A percentile compares a stretch with the other conserved stretches of the same genome.
Evolutionary conservation across 495 filamentous ascomycete species (phyloP).

Genomic region (Aspergillus baeticus): DNA sequence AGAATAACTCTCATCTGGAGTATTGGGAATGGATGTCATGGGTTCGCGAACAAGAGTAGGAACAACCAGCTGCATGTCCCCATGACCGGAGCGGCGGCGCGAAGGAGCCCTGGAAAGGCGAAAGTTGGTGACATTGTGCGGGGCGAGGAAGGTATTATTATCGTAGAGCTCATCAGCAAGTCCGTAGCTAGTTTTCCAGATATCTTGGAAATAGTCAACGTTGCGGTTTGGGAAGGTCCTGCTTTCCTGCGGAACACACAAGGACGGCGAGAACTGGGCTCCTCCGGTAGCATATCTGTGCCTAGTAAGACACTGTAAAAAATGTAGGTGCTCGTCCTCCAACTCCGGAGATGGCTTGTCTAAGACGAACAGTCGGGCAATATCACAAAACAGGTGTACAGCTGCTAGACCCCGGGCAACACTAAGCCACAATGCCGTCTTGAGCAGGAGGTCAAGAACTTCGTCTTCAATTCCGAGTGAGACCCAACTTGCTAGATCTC

Average conservation of each 20-base stretch:
- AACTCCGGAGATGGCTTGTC: not conserved
- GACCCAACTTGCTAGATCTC: conserved; percentile 18
- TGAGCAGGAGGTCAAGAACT: conserved; percentile 19
- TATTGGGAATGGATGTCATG: not conserved
- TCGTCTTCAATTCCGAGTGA: not conserved
- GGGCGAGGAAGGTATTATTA: conserved; percentile 4
- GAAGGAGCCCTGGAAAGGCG: not conserved
- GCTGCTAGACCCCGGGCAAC: conserved; percentile 26
- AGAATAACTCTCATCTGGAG: not conserved
- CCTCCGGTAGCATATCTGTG: conserved; percentile 12
- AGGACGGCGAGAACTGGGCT: conserved; percentile 2
- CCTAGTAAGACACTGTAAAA: conserved; percentile 20
- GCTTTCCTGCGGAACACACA: conserved; percentile 8
- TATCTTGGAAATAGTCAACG: conserved; percentile 21
- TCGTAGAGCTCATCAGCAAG: conserved; percentile 9
- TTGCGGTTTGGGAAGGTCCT: conserved; percentile 3
- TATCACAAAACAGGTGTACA: conserved; percentile 30
- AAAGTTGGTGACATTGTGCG: conserved; percentile 4
- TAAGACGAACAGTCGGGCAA: conserved; percentile 18
- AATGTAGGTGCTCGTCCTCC: conserved; percentile 4
- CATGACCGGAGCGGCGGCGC: conserved; percentile 4
- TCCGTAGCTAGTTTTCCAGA: conserved; percentile 14
- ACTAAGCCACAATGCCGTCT: conserved; percentile 25
- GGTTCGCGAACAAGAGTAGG: not conserved
- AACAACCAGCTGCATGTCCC: conserved; percentile 8